Evolutionary conservation across 768 basidiomycete species (phyloP), one percentile per base, ranked within the genome.

Genomic region (Guyanaporus albipodus): DNA sequence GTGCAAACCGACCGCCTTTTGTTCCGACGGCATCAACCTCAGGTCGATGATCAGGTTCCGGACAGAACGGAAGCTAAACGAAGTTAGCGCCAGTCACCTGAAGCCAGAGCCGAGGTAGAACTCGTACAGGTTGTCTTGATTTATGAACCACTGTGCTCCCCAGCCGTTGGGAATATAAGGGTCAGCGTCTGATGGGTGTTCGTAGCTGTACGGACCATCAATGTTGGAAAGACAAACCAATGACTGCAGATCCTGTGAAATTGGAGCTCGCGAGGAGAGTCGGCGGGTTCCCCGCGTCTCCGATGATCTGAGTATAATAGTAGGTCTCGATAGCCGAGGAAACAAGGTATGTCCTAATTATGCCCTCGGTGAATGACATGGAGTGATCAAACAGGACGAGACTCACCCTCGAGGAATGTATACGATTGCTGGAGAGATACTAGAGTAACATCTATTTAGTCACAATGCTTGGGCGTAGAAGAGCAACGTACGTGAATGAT

Each of bases 281-380:
- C 0, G 87, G 88, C 17, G 77, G 82, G 17, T 69, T 68, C 54
- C 73, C 79, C 3, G 85, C 80, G 62, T 90, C 87, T 18, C 87
- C 87, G 27, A 91, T 80, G 37, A 90, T 68, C 62, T 84, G 80
- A 2, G 85, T 87, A 60, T 87, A 87, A 59, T 89, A 90, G 56
- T 80, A 82, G 1, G 83, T 75, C 29, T 83, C 66, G 37, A 90
- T 80, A 3, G 87, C 72, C 4, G 76, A 59, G 0, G 85, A 80
- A 38, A 89, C 76, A 6, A 82, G 66, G 60, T 89, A 90, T 6
- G 75, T 82, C 46, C 84, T 86, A 52, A 29, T 44, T 24, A 32
- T 5, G n/a, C 6, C 7, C 40, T 56, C 38, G 53, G 49, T 8
- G 8, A 12, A 6, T 7, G 15, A 22, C n/a, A 27, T 3, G 28